phyloP scores from a whole-genome alignment of 2,329 filamentous ascomycete genomes.

The Fusarium nodosum region DNA sequence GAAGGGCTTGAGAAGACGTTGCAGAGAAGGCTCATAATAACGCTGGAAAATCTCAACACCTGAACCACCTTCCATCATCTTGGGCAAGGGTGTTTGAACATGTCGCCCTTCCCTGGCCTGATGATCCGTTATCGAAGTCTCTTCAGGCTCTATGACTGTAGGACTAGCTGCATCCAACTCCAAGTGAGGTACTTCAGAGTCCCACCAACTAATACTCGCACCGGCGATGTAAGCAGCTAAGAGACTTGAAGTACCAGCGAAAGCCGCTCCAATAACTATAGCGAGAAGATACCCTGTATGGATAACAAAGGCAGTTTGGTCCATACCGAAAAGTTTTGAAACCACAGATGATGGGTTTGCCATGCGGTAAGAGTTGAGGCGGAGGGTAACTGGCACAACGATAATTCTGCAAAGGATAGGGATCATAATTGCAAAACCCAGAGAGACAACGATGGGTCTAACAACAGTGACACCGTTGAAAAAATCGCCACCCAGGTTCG shows the following conservation, averaged over 20 bases:
- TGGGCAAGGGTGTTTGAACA: background rate
- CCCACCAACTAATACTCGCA: constrained; percentile 71
- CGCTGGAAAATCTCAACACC: constrained; percentile 29
- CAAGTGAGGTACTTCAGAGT: constrained; percentile 54
- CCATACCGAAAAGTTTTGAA: constrained; percentile 45
- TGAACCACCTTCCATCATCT: constrained; percentile 2
- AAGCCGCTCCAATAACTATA: constrained; percentile 65
- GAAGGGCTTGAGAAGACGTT: constrained; percentile 74
- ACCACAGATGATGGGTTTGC: constrained; percentile 41
- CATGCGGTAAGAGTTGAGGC: constrained; percentile 53
- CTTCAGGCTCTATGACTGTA: background rate
- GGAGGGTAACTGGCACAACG: constrained; percentile 58
- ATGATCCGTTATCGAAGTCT: background rate
- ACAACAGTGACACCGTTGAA: constrained; percentile 56
- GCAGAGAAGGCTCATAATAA: constrained; percentile 56
- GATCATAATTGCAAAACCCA: constrained; percentile 64
- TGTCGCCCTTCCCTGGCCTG: background rate
- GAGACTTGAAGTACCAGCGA: constrained; percentile 73
- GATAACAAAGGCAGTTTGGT: constrained; percentile 58
- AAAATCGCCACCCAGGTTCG: constrained; percentile 66
- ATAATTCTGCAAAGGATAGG: constrained; percentile 63
- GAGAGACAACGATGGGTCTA: constrained; percentile 61
- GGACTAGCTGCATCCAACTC: background rate
- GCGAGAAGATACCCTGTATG: constrained; percentile 66
- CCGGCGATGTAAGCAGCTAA: constrained; percentile 75